phyloP scores from a whole-genome alignment of 768 basidiomycete species.

The Russula dissimulans region DNA sequence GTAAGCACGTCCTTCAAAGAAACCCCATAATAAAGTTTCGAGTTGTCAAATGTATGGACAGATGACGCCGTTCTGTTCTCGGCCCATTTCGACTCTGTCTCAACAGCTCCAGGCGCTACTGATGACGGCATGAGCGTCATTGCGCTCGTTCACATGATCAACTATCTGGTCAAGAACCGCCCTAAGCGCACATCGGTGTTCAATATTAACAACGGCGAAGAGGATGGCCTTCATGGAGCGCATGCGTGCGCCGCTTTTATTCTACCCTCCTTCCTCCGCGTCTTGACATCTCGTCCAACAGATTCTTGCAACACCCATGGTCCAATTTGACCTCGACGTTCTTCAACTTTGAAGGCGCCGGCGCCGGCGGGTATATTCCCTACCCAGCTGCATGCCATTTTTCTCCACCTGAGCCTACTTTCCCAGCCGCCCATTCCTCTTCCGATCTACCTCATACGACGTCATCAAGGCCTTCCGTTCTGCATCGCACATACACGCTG shows the following conservation, averaged over 20 bases:
- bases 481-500: conserved; percentile 63
- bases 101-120: conserved; percentile 63
- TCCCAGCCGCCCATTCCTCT: conserved; percentile 60
- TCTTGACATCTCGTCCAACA: conserved; percentile 21
- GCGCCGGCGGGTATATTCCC: conserved; percentile 55
- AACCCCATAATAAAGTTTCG: too few species aligned
- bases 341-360: conserved; percentile 77
- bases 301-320: conserved; percentile 72
- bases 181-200: conserved; percentile 60
- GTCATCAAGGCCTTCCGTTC: conserved; percentile 46
- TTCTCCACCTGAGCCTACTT: not conserved
- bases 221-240: conserved; percentile 67
- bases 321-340: conserved; percentile 54
- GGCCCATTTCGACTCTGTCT: conserved; percentile 77
- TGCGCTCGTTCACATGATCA: conserved; percentile 55
- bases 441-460: conserved; percentile 56
- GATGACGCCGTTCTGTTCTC: conserved; percentile 57
- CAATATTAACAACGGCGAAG: conserved; percentile 83
- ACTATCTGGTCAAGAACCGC: conserved; percentile 34
- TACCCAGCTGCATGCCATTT: not conserved
- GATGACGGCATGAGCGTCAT: conserved; percentile 72
- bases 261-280: not conserved
- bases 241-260: conserved; percentile 38
- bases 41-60: not conserved
- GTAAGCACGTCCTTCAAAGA: conserved; percentile 14